Evolutionary conservation across 306 rosid genomes (phyloP), one percentile per base, ranked within the genome.

Genomic region (Trifolium repens): DNA sequence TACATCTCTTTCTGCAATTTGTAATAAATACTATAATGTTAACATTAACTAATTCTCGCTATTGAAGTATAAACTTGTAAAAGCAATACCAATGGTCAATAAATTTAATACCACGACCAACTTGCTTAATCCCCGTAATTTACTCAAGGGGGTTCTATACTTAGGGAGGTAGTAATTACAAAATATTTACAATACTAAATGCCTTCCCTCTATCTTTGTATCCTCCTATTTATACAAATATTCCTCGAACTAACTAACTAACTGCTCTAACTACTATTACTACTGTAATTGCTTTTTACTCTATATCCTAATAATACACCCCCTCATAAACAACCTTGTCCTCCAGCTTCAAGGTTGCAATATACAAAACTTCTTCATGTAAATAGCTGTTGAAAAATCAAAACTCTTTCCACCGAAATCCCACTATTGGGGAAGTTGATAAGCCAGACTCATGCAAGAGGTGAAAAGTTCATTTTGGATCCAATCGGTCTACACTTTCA

Each of bases 231-330:
- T 58, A 10, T 24, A 26, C 37, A 58, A 5, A 58, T 58, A 24
- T 9, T 24, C 63, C 34, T 57, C 35, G 4, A 57, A 24, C 30
- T 9, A 54, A 55, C 30, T 9, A 54, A 55, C 34, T 30, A 30
- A 30, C 34, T 30, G 34, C 34, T 30, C 34, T 30, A 30, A 30
- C 34, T 30, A 30, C 34, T 3, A 30, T 24, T 19, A 19, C 30
- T 57, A 57, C n/a, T 22, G n/a, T 4, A 10, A 57, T 12, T 24
- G 14, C 35, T 14, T 26, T 26, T 57, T 55, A 22, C 24, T 26
- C 8, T 58, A 58, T 58, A 26, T 58, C 37, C 68, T 34, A 62
- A 62, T 43, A 62, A 62, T 62, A 61, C 67, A 61, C 44, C 43
- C 67, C 34, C n/a, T 55, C 2, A 26, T 32, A 34, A 61, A 34